phyloP scores from a whole-genome alignment of 2,329 filamentous ascomycete genomes.

The Trichoderma koningiopsis region DNA sequence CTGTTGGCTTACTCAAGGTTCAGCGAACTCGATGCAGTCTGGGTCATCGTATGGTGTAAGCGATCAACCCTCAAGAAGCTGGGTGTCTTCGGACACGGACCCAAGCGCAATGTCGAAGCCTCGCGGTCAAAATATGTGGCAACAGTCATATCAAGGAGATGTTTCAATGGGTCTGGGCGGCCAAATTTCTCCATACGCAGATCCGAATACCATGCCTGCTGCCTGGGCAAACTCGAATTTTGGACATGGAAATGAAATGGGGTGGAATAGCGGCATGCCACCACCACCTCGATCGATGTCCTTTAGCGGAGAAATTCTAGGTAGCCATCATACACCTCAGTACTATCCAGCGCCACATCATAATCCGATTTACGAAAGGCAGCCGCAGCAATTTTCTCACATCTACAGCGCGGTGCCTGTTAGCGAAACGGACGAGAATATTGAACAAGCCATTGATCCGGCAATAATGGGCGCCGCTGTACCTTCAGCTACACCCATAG shows the following conservation, averaged over 20 bases:
- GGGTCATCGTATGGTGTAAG: constrained; percentile 44
- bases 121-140: constrained; percentile 51
- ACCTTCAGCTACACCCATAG: constrained; percentile 43
- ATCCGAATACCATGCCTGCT: constrained; percentile 44
- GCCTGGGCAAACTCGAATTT: constrained; percentile 48
- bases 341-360: constrained; percentile 48
- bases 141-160: constrained; percentile 51
- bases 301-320: constrained; percentile 48
- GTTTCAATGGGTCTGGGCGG: constrained; percentile 50
- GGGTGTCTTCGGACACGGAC: constrained; percentile 49
- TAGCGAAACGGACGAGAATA: constrained; percentile 39
- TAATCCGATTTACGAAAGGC: constrained; percentile 47
- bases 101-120: constrained; percentile 45
- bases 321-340: constrained; percentile 40
- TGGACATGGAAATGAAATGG: constrained; percentile 47
- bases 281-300: constrained; percentile 51
- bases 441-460: constrained; percentile 20
- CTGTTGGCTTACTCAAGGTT: constrained; percentile 34
- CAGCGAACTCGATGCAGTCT: constrained; percentile 38
- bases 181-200: constrained; percentile 53
- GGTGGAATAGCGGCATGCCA: constrained; percentile 47
- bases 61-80: constrained; percentile 44
- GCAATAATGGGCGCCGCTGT: constrained; percentile 39
- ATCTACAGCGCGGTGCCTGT: constrained; percentile 47
- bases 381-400: constrained; percentile 43